phyloP scores from a whole-genome alignment of 2,329 filamentous ascomycete species.

The Aspergillus sp. region DNA sequence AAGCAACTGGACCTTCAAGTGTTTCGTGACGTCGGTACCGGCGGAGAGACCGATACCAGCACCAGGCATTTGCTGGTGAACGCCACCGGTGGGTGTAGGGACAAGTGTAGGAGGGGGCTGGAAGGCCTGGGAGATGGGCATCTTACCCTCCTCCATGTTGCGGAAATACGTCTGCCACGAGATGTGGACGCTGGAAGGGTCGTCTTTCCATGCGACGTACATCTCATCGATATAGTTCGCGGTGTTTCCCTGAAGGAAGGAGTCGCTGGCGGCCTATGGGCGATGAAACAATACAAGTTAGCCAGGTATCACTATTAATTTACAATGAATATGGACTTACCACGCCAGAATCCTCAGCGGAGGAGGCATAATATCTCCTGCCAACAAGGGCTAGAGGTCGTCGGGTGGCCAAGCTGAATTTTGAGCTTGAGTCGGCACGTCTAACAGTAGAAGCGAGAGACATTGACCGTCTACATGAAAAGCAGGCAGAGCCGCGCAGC shows the following conservation, averaged over 20 bases:
- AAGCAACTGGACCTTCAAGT: conserved; percentile 95
- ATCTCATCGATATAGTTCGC: conserved; percentile 99
- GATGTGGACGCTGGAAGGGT: conserved; percentile 89
- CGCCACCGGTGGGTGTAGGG: conserved; percentile 74
- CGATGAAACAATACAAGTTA: conserved; percentile 20
- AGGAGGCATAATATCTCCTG: conserved; percentile 58
- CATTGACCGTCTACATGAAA: conserved; percentile 33
- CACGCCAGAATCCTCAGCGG: conserved; percentile 56
- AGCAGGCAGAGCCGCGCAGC: conserved; percentile 36
- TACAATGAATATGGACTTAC: conserved; percentile 42
- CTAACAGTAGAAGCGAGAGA: conserved; percentile 33
- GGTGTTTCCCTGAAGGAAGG: conserved; percentile 93
- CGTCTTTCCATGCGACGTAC: conserved; percentile 96
- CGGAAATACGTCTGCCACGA: conserved; percentile 99
- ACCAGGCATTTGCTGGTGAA: conserved; percentile 70
- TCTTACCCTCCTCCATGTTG: conserved; percentile 98
- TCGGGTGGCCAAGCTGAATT: conserved; percentile 37
- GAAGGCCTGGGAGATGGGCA: conserved; percentile 97
- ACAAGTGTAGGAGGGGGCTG: conserved; percentile 91
- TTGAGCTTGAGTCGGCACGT: conserved; percentile 32
- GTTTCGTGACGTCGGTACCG: conserved; percentile 85
- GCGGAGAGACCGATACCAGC: conserved; percentile 64
- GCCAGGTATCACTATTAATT: conserved; percentile 10
- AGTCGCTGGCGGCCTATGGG: conserved; percentile 83
- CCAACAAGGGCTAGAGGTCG: conserved; percentile 46